A percentile compares a stretch with the other conserved stretches of the same genome.
Evolutionary conservation across 768 basidiomycete species (phyloP).

Genomic region (Hebeloma cylindrosporum): DNA sequence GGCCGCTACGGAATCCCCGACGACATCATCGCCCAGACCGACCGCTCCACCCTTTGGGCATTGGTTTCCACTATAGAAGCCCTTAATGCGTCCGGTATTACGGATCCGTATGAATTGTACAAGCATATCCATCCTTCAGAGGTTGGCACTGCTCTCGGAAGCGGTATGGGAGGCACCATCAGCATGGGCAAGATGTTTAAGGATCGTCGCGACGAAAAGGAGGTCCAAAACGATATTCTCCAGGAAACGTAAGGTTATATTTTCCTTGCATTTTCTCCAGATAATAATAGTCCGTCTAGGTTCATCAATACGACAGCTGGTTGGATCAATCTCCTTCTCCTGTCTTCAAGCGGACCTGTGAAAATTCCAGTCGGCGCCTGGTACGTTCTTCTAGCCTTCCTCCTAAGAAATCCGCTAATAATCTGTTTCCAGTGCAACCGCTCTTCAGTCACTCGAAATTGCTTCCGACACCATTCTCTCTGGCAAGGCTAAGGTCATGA

Average conservation of each 20-base stretch:
- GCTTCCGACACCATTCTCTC: slow-evolving; percentile 94
- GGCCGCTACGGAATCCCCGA: slow-evolving; percentile 95
- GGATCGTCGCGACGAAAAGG: slow-evolving; percentile 96
- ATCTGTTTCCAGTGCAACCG: slow-evolving; percentile 70
- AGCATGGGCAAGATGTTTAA: slow-evolving; percentile 97
- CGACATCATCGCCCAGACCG: slow-evolving; percentile 93
- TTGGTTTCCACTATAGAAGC: slow-evolving; percentile 94
- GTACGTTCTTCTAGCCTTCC: slow-evolving; percentile 43
- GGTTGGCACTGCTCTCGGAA: slow-evolving; percentile 90
- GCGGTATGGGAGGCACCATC: slow-evolving; percentile 96
- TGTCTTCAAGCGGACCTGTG: slow-evolving; percentile 96
- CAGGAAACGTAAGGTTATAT: slow-evolving; percentile 84
- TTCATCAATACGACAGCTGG: slow-evolving; percentile 99
- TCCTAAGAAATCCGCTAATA: slow-evolving; percentile 3
- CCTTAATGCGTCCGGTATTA: slow-evolving; percentile 94
- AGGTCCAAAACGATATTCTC: slow-evolving; percentile 96
- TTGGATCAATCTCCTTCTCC: slow-evolving; percentile 92
- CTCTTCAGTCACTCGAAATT: slow-evolving; percentile 96
- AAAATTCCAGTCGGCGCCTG: slow-evolving; percentile 99
- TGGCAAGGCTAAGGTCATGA: slow-evolving; percentile 99
- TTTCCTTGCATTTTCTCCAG: neutral
- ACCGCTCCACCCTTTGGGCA: slow-evolving; percentile 93
- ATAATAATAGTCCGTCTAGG: slow-evolving; percentile 37
- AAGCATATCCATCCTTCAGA: slow-evolving; percentile 96
- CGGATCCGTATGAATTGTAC: slow-evolving; percentile 97